Conservation (phyloP, 2,329 filamentous ascomycete species). For the Pestalotiopsis fici region DNA sequence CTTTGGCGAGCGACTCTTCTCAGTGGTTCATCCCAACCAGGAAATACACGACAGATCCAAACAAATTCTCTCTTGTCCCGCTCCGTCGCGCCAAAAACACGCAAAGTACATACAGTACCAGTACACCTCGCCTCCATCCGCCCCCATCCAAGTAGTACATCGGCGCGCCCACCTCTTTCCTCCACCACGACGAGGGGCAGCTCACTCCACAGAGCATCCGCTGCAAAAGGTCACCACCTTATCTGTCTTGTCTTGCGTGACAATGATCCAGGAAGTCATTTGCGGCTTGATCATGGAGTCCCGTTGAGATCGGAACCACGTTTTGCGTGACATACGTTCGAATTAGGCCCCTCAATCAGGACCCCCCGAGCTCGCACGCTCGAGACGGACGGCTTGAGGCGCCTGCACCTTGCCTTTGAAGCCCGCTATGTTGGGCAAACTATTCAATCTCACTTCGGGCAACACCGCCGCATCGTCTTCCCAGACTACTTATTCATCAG, state of each 20-base stretch:
- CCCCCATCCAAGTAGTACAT: too few relatives aligned
- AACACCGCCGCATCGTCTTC: slow-evolving; percentile 37
- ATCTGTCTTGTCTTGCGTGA: not conserved
- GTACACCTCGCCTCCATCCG: not conserved
- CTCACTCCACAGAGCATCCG: not conserved
- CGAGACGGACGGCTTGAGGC: slow-evolving; percentile 1
- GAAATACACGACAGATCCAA: not conserved
- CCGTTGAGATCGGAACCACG: not conserved
- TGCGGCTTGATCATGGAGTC: slow-evolving; percentile 3
- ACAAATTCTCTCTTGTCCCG: not conserved
- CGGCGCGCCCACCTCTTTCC: not conserved
- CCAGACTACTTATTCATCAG: slow-evolving; percentile 33
- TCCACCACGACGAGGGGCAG: not conserved
- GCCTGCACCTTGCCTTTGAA: not conserved
- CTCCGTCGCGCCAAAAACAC: not conserved
- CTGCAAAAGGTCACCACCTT: not conserved
- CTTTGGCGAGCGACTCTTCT: not conserved
- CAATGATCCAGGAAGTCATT: not conserved
- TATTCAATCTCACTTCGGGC: slow-evolving; percentile 60
- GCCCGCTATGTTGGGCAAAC: slow-evolving; percentile 59
- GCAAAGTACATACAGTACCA: not conserved
- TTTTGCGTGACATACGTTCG: not conserved
- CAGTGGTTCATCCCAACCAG: slow-evolving; percentile 2
- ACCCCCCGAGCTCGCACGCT: not conserved
- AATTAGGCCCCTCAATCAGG: not conserved